phyloP scores from a whole-genome alignment of 306 rosid species.

The Pyrus bretschneideri region DNA sequence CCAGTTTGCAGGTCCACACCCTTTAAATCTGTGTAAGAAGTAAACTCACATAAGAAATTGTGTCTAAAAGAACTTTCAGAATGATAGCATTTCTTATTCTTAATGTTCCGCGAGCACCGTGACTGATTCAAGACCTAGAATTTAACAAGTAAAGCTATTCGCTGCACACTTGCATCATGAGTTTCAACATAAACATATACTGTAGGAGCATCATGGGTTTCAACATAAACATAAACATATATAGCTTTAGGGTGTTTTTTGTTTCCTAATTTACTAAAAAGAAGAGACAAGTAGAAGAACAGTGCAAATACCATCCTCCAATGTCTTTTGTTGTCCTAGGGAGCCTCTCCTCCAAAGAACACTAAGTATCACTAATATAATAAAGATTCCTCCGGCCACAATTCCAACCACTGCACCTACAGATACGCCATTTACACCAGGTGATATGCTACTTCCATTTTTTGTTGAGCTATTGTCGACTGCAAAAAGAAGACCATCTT shows the following conservation, averaged over 20 bases:
- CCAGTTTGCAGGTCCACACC: constrained; percentile 47
- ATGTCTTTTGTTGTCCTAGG: constrained; percentile 5
- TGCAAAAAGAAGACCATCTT: not conserved
- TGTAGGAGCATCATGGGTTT: not conserved
- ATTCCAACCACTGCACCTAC: constrained; percentile 30
- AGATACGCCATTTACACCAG: constrained; percentile 1
- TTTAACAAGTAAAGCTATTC: not conserved
- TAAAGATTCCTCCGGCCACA: constrained; percentile 28
- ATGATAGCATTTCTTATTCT: not conserved
- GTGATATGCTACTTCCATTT: not conserved
- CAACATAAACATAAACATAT: not conserved
- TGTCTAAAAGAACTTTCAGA: not conserved
- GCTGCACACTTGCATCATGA: not conserved
- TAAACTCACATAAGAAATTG: not conserved
- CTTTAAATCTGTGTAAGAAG: constrained; percentile 31
- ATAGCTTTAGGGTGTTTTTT: too few relatives aligned
- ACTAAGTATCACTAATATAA: constrained; percentile 12
- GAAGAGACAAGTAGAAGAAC: too few relatives aligned
- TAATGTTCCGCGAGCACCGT: too few relatives aligned
- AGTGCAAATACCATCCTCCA: constrained; percentile 21
- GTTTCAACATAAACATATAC: not conserved
- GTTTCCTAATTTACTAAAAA: too few relatives aligned
- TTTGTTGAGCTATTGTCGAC: constrained; percentile 28
- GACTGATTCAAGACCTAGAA: not conserved
- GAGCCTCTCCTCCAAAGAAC: constrained; percentile 35